phyloP scores from a whole-genome alignment of 345 rosid genomes.

The Populus simonii region DNA sequence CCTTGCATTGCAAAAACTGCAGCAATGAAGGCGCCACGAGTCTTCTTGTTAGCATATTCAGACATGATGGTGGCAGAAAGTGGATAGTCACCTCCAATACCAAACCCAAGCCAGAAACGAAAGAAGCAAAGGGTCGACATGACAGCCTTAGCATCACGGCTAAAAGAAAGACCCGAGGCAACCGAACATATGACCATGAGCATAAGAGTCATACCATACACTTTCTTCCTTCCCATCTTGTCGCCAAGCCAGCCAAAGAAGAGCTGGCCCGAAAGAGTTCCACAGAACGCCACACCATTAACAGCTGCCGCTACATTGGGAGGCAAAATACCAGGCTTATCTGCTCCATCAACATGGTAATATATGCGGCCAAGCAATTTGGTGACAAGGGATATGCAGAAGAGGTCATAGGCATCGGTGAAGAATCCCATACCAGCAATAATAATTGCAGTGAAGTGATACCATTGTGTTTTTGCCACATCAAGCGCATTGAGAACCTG shows the following conservation, averaged over 20 bases:
- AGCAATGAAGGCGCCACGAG: slow-evolving; percentile 82
- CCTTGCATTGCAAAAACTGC: slow-evolving; percentile 98
- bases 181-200: slow-evolving; percentile 63
- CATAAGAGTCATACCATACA: slow-evolving; percentile 74
- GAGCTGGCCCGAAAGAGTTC: slow-evolving; percentile 68
- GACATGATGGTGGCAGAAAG: slow-evolving; percentile 86
- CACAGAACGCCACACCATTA: slow-evolving; percentile 71
- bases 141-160: slow-evolving; percentile 41
- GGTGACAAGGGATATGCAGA: slow-evolving; percentile 79
- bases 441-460: slow-evolving; percentile 72
- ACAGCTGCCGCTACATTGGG: slow-evolving; percentile 73
- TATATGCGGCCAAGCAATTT: slow-evolving; percentile 75
- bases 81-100: slow-evolving; percentile 82
- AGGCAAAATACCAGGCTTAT: slow-evolving; percentile 61
- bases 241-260: slow-evolving; percentile 89
- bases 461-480: slow-evolving; percentile 74
- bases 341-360: slow-evolving; percentile 61
- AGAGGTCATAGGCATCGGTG: slow-evolving; percentile 80
- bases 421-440: slow-evolving; percentile 87
- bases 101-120: slow-evolving; percentile 83
- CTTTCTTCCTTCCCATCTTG: slow-evolving; percentile 67
- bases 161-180: slow-evolving; percentile 69
- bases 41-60: slow-evolving; percentile 80
- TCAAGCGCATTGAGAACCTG: slow-evolving; percentile 33
- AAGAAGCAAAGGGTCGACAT: slow-evolving; percentile 74